Conservation (phyloP, 73 alveolate genomes). For the Uronychia binucleata region DNA sequence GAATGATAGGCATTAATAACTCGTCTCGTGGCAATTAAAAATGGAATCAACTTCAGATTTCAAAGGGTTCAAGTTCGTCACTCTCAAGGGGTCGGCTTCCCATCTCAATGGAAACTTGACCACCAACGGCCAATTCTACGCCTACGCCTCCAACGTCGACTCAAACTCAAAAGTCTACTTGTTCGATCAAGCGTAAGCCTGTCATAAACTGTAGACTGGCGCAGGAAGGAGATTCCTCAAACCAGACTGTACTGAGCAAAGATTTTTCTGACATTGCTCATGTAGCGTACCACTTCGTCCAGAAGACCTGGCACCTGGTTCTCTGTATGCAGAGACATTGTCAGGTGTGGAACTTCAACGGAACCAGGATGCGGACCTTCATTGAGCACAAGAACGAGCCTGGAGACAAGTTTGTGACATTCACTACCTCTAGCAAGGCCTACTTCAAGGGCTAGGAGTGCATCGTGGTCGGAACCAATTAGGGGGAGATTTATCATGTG, state of each 20-base stretch:
- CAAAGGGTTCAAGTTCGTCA: slow-evolving; percentile 53
- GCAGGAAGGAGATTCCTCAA: slow-evolving; percentile 13
- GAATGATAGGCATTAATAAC: no score
- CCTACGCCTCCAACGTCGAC: slow-evolving; percentile 33
- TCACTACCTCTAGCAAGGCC: slow-evolving; percentile 31
- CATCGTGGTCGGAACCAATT: slow-evolving; percentile 49
- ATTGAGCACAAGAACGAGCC: slow-evolving; percentile 48
- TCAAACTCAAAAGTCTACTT: slow-evolving; percentile 19
- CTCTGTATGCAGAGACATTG: slow-evolving; percentile 34
- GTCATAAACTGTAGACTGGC: background rate
- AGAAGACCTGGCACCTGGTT: slow-evolving; percentile 46
- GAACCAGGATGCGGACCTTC: slow-evolving; percentile 22
- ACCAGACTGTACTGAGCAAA: slow-evolving; percentile 17
- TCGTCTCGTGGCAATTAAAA: no score
- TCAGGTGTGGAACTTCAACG: slow-evolving; percentile 52
- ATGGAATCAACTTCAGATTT: slow-evolving; percentile 46
- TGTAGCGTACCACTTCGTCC: slow-evolving; percentile 1
- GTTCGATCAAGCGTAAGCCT: slow-evolving; percentile 5
- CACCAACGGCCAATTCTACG: slow-evolving; percentile 28
- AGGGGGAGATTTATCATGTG: slow-evolving; percentile 46
- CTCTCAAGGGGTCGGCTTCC: slow-evolving; percentile 42
- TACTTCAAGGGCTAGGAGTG: slow-evolving; percentile 30
- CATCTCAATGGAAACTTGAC: slow-evolving; percentile 31
- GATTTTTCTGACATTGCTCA: slow-evolving; percentile 36
- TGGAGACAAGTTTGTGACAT: slow-evolving; percentile 14